These are phyloP conservation scores for Venturiaceae sp. DNA, from an alignment of 2,329 filamentous ascomycete species.

Conservation along the genomic window DNA sequence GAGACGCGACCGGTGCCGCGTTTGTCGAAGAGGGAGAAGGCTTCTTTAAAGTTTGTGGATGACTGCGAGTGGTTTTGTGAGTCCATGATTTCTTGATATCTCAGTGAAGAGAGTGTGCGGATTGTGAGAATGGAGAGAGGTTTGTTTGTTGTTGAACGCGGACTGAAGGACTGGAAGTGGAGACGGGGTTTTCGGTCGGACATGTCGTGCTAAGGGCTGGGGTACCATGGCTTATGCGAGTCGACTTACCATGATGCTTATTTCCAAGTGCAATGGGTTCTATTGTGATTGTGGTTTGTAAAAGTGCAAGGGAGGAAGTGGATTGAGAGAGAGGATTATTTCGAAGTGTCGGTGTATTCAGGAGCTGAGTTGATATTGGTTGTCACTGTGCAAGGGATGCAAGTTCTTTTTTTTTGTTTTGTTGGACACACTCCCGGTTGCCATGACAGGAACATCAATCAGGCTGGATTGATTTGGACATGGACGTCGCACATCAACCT, in stretches of 20 bases:
- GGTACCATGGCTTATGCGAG: neutral
- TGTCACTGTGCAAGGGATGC: neutral
- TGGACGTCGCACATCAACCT: too few species aligned
- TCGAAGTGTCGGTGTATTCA: neutral
- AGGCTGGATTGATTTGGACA: neutral
- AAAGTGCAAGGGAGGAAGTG: neutral
- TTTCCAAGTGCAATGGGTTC: neutral
- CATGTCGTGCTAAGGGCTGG: neutral
- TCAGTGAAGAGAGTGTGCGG: neutral
- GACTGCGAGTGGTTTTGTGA: slow-evolving; percentile 36
- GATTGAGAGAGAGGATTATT: neutral
- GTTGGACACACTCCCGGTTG: neutral
- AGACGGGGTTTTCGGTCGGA: neutral
- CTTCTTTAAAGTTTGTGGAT: slow-evolving; percentile 99
- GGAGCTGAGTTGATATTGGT: neutral
- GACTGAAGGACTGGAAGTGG: neutral
- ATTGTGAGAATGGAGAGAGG: neutral
- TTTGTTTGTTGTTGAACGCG: neutral
- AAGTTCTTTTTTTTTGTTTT: neutral
- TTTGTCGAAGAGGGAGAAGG: slow-evolving; percentile 99
- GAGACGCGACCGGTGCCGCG: slow-evolving; percentile 90
- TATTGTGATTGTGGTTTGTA: neutral
- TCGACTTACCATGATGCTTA: neutral
- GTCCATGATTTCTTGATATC: slow-evolving; percentile 7
- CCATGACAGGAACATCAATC: neutral